Evolutionary conservation across 176 grass and related monocot species (phyloP).

Genomic region (Hordeum vulgare): MorexV3_pseudomolecules_assembly NC_058518.1:501863965-501864464

Average conservation of each 20-base stretch:
- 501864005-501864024: constrained; percentile 11
- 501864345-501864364: background rate
- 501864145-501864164: constrained; percentile 7
- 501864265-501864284: background rate
- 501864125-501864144: background rate
- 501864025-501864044: constrained; percentile 10
- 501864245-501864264: background rate
- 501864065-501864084: background rate
- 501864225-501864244: constrained; percentile 9
- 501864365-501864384: background rate
- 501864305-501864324: background rate
- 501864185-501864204: background rate
- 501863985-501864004: constrained; percentile 75
- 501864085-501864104: background rate
- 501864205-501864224: background rate
- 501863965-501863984: constrained; percentile 90
- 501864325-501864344: background rate
- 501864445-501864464: constrained; percentile 92
- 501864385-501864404: constrained; percentile 49
- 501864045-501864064: background rate
- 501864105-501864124: background rate
- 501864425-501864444: constrained; percentile 62
- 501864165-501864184: background rate
- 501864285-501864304: background rate
- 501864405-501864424: constrained; percentile 68